Base-by-base conservation (phyloP, 2,329 filamentous ascomycete species). In the Fusarium piperis region DNA sequence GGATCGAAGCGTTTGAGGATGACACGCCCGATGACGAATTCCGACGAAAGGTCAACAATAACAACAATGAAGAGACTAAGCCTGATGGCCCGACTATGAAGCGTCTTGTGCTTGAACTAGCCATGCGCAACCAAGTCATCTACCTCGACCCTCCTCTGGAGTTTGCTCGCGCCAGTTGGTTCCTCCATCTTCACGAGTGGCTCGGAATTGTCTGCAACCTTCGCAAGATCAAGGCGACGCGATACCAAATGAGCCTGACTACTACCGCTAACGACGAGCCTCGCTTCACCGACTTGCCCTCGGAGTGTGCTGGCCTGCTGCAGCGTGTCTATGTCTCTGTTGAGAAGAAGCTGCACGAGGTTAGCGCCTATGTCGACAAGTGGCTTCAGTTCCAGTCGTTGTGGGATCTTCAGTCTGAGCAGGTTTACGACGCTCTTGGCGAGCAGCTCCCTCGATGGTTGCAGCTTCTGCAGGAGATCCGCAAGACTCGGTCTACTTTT, bases 341-440 rank as follows among this genome's bases (percentile, higher is more conserved):
- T 11, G 95, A 98, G 81, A 90, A 89, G 72, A 97, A 96, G 81
- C 84, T 99, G 6, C 86, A 88, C 16, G 91, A 93, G 46, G 94
- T 98, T 33, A 90, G 93, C 38, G 86, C 87, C 5, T 99, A 99
- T 75, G 94, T 99, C 11, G 94, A 98, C 79, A 97, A 98, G 81
- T 99, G 96, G 96, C 87, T 99, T 51, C 96, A 98, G 76, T 99
- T 98, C 83, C 96, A 99, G 81, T 98, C 95, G 8, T 88, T 99
- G 1, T 99, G 96, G 96, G 96, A 99, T 84, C 87, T 99, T 64
- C 95, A 97, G 79, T 94, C 95, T 3, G 95, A 98, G 71, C 94
- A 98, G 74, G 94, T 99, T 2, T 97, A 98, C 78, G 94, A 97
- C 68, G 90, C 93, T 59, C 88, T 99, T 9, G 95, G 95, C 12